Evolutionary conservation across 2,329 filamentous ascomycete species (phyloP).

Genomic region (Trichothecium roseum): DNA sequence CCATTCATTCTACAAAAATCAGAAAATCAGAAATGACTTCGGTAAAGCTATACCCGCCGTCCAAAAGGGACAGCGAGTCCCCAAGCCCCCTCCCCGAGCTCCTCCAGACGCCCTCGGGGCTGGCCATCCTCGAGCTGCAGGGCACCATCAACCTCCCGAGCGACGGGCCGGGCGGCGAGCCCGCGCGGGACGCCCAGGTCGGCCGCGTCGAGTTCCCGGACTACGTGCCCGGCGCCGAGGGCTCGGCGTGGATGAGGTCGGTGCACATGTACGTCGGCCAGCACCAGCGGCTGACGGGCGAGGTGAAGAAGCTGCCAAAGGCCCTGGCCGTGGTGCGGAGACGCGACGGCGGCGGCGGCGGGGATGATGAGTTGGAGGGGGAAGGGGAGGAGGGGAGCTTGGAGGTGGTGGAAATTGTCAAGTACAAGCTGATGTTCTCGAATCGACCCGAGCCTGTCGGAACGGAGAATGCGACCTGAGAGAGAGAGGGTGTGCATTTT

Average conservation of each 20-base stretch:
- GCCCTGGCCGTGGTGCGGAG: constrained; percentile 70
- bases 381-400: constrained; percentile 36
- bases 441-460: constrained; percentile 77
- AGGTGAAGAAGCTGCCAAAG: constrained; percentile 76
- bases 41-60: constrained; percentile 29
- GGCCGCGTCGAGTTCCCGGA: constrained; percentile 72
- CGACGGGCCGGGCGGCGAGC: constrained; percentile 17
- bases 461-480: constrained; percentile 22
- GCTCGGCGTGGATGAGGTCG: constrained; percentile 76
- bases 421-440: constrained; percentile 78
- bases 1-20: constrained; percentile 1
- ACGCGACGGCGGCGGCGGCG: constrained; percentile 17
- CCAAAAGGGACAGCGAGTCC: constrained; percentile 10
- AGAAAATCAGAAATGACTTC: constrained; percentile 17
- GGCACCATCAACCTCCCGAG: constrained; percentile 72
- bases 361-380: constrained; percentile 24
- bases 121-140: constrained; percentile 87
- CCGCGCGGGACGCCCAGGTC: constrained; percentile 29
- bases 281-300: constrained; percentile 80
- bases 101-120: constrained; percentile 78
- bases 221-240: constrained; percentile 37
- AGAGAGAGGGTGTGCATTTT: too few relatives aligned
- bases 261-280: constrained; percentile 82
- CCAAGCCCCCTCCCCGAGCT: constrained; percentile 61
- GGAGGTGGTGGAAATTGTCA: constrained; percentile 80